These are phyloP conservation scores for Diaporthe sp. DNA, from an alignment of 2,329 filamentous ascomycete species.

Conservation along the genomic window DNA sequence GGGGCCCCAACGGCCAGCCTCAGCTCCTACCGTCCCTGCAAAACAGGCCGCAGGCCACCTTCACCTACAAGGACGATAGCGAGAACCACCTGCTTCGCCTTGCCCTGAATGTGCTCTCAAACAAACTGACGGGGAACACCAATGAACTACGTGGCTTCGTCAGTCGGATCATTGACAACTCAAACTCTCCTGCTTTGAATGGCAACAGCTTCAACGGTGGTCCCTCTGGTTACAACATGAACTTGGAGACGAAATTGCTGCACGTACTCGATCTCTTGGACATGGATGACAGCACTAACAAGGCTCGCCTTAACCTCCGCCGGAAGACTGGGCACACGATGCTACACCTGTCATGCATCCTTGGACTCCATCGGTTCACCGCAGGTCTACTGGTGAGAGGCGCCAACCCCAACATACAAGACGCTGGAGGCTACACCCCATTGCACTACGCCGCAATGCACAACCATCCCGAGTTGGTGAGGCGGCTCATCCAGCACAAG, in stretches of 20 bases:
- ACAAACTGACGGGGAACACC: slow-evolving; percentile 74
- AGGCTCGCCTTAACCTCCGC: slow-evolving; percentile 76
- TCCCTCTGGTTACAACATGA: slow-evolving; percentile 41
- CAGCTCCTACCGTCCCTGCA: slow-evolving; percentile 48
- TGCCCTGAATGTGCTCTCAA: slow-evolving; percentile 73
- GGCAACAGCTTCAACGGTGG: slow-evolving; percentile 51
- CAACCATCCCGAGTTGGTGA: slow-evolving; percentile 81
- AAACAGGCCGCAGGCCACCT: slow-evolving; percentile 62
- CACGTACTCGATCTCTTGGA: slow-evolving; percentile 84
- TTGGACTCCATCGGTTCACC: slow-evolving; percentile 82
- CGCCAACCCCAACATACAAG: slow-evolving; percentile 80
- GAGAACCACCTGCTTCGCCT: slow-evolving; percentile 78
- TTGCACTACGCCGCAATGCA: slow-evolving; percentile 86
- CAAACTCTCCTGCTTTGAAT: slow-evolving; percentile 59
- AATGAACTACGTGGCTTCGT: slow-evolving; percentile 74
- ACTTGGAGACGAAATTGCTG: slow-evolving; percentile 78
- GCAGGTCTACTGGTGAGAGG: slow-evolving; percentile 82
- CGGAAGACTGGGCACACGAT: slow-evolving; percentile 80
- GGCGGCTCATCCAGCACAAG: slow-evolving; percentile 79
- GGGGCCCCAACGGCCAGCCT: slow-evolving; percentile 59
- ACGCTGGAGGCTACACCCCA: slow-evolving; percentile 85
- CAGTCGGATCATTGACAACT: slow-evolving; percentile 68
- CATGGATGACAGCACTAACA: slow-evolving; percentile 78
- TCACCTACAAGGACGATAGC: slow-evolving; percentile 82
- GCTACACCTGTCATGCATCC: slow-evolving; percentile 82